phyloP scores from a whole-genome alignment of 1,284 basidiomycete species.

The Leccinum laetum region DNA sequence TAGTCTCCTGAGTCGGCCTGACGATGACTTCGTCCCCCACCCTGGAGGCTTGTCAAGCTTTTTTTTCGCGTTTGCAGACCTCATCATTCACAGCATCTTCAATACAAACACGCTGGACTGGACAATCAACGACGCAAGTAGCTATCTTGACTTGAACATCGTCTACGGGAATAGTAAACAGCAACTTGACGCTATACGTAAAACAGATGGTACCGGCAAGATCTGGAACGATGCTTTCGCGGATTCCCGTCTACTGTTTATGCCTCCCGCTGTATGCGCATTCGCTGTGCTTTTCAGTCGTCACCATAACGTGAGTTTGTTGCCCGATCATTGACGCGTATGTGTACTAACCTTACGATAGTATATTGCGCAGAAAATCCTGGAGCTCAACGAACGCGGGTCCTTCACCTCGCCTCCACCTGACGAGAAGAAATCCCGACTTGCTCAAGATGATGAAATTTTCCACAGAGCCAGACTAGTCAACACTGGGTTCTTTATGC shows the following conservation, averaged over 20 bases:
- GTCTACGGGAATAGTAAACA: slow-evolving; percentile 65
- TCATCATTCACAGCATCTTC: slow-evolving; percentile 72
- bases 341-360: slow-evolving; percentile 27
- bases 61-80: slow-evolving; percentile 43
- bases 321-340: not conserved
- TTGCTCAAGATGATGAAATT: slow-evolving; percentile 68
- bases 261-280: slow-evolving; percentile 74
- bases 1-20: no score
- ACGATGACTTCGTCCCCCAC: no score
- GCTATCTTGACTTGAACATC: slow-evolving; percentile 74
- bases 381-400: slow-evolving; percentile 66
- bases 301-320: slow-evolving; percentile 66
- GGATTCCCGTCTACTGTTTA: slow-evolving; percentile 63
- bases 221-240: slow-evolving; percentile 72
- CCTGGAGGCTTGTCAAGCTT: no score
- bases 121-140: slow-evolving; percentile 66
- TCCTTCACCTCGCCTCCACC: slow-evolving; percentile 32
- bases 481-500: slow-evolving; percentile 75
- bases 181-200: slow-evolving; percentile 52
- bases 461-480: slow-evolving; percentile 76
- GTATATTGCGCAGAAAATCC: slow-evolving; percentile 72
- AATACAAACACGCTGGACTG: slow-evolving; percentile 55
- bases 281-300: slow-evolving; percentile 69
- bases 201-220: slow-evolving; percentile 61
- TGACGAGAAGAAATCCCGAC: slow-evolving; percentile 32